Conservation (phyloP, 2,329 filamentous ascomycete species). For the Bipolaris victoriae region DNA sequence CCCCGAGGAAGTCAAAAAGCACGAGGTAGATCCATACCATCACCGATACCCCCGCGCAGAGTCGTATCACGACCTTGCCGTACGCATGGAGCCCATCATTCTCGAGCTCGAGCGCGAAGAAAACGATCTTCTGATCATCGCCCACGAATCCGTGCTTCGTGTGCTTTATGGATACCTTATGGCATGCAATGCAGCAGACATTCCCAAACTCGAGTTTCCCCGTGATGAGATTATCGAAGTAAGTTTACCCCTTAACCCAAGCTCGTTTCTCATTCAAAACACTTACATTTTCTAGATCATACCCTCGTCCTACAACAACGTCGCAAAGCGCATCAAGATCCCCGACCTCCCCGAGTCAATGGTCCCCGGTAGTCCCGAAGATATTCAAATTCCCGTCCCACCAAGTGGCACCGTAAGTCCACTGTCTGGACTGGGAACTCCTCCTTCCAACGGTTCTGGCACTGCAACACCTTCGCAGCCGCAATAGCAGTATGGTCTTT, state of each 20-base stretch:
- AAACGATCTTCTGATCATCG: constrained; percentile 96
- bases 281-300: constrained; percentile 68
- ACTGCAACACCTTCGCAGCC: constrained; percentile 6
- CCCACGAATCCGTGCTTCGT: constrained; percentile 95
- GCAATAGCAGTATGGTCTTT: not conserved
- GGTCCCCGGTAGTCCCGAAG: constrained; percentile 78
- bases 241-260: constrained; percentile 2
- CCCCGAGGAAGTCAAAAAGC: constrained; percentile 89
- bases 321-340: constrained; percentile 88
- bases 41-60: constrained; percentile 95
- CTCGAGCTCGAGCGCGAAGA: constrained; percentile 96
- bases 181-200: constrained; percentile 95
- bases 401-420: constrained; percentile 59
- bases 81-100: constrained; percentile 96
- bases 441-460: constrained; percentile 22
- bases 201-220: constrained; percentile 90
- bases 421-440: constrained; percentile 50
- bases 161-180: constrained; percentile 98
- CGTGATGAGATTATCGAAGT: constrained; percentile 96
- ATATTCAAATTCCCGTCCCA: constrained; percentile 78
- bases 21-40: constrained; percentile 94
- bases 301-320: constrained; percentile 95
- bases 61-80: constrained; percentile 98
- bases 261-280: not conserved
- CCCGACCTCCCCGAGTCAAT: constrained; percentile 69